Base-by-base conservation (phyloP, 1,284 basidiomycete species). In the Sporisorium reilianum region DNA sequence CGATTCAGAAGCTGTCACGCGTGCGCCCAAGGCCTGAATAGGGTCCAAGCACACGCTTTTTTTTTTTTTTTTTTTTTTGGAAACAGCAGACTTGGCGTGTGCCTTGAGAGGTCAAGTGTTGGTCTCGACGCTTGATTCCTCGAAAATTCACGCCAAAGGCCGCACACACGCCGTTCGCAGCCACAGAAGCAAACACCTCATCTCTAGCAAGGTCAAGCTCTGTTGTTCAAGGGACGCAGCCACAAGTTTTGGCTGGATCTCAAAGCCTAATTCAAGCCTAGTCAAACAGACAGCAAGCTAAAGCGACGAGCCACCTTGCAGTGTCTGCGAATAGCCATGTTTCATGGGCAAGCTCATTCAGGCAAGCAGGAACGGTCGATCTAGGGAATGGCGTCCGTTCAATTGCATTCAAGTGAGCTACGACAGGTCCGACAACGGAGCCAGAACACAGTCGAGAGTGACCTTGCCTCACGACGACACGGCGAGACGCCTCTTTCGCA, bases 401-500 rank as follows among this genome's bases (percentile, higher is more conserved):
- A 14, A 41, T 22, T 41, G 40, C 40, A n/a, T 22, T 41, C 40
- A 20, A 34, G 32, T 34, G 32, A 34, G 32, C 32, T 34, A 34
- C 12, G 32, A 34, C 32, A 34, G 30, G 8, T 14, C 36, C 36
- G 16, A 11, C 18, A 38, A 36, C 3, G 38, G 18, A 41, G n/a
- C n/a, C 38, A 9, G 7, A 41, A 10, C 36, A 3, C 16, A 51
- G 34, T 40, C 36, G 16, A 22, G 5, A 40, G 2, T 22, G 38
- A 16, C 12, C 30, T 16, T 22, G 4, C 25, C 30, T 38, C 44
- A 67, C 49, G 46, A 61, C 22, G 57, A 64, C 14, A 73, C 59
- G 6, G 64, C 62, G 2, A 77, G 36, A 5, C 77, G 44, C 50
- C 63, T 71, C 64, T 52, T 69, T 22, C 73, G 59, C 40, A 80